Percentiles rank a stretch among this genome's conserved stretches.
These are phyloP conservation scores for Aspergillus tanneri DNA, from an alignment of 2,329 filamentous ascomycete genomes.

Conservation along the genomic window DNA sequence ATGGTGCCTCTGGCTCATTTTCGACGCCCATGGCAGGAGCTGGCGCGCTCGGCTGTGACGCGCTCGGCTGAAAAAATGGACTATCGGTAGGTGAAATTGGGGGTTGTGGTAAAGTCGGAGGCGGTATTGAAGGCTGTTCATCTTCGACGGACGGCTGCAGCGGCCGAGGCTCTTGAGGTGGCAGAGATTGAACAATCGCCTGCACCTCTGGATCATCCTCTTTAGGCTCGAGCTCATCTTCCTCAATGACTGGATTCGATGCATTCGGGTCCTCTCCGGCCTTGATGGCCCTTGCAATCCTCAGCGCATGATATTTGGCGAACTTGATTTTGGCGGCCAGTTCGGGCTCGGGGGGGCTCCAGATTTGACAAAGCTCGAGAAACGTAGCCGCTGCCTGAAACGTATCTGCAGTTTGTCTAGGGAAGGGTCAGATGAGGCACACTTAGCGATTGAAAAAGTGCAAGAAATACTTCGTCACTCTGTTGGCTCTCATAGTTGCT, in stretches of 20 bases:
- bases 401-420: conserved; percentile 85
- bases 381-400: conserved; percentile 92
- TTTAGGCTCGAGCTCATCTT: conserved; percentile 53
- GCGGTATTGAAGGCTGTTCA: conserved; percentile 50
- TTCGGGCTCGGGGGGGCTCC: conserved; percentile 73
- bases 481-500: conserved; percentile 75
- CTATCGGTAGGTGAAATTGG: conserved; percentile 22
- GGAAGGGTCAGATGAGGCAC: conserved; percentile 4
- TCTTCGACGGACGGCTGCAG: conserved; percentile 60
- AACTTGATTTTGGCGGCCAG: conserved; percentile 86
- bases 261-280: conserved; percentile 89
- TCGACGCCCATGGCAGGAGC: conserved; percentile 37
- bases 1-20: conserved; percentile 28
- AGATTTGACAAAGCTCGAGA: conserved; percentile 82
- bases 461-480: conserved; percentile 66
- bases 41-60: conserved; percentile 25
- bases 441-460: conserved; percentile 8
- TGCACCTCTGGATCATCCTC: conserved; percentile 66
- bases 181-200: conserved; percentile 46
- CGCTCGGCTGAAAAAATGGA: conserved; percentile 24
- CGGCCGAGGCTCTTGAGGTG: conserved; percentile 46
- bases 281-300: conserved; percentile 87
- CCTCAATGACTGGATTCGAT: conserved; percentile 71
- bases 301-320: conserved; percentile 90
- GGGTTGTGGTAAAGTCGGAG: conserved; percentile 38